Conservation (phyloP, 768 basidiomycete species). For the Coprinopsis marcescibilis region DNA sequence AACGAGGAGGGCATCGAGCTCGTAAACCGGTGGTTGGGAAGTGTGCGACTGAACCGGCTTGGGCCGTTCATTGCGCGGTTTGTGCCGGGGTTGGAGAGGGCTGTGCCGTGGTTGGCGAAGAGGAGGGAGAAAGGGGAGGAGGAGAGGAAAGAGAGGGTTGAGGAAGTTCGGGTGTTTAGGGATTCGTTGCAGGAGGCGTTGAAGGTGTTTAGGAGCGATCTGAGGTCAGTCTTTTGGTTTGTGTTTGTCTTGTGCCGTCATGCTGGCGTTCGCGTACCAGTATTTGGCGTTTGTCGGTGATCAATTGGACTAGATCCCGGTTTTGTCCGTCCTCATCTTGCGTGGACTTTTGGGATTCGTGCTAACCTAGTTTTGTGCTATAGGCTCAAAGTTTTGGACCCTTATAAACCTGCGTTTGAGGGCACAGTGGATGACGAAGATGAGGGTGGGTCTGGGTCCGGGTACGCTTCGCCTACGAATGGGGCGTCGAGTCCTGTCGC, state of each 20-base stretch:
- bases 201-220: constrained; percentile 41
- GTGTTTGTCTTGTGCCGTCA: background rate
- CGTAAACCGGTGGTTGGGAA: too few species aligned
- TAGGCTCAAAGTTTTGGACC: constrained; percentile 51
- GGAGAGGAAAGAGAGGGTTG: constrained; percentile 25
- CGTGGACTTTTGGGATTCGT: background rate
- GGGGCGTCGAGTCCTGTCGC: too few species aligned
- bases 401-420: constrained; percentile 51
- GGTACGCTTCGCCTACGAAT: too few species aligned
- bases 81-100: too few species aligned
- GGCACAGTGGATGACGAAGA: constrained; percentile 14
- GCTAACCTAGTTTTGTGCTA: background rate
- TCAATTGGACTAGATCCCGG: too few species aligned
- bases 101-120: too few species aligned
- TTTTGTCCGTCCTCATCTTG: too few species aligned
- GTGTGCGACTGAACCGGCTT: too few species aligned
- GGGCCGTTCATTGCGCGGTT: too few species aligned
- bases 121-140: constrained; percentile 47
- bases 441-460: constrained; percentile 21
- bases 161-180: constrained; percentile 31
- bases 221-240: constrained; percentile 36
- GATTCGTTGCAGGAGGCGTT: constrained; percentile 31
- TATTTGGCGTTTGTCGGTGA: too few species aligned
- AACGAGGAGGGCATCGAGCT: constrained; percentile 25
- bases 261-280: too few species aligned